phyloP scores from a whole-genome alignment of 2,329 filamentous ascomycete genomes.

The Cytospora piceicola region DNA sequence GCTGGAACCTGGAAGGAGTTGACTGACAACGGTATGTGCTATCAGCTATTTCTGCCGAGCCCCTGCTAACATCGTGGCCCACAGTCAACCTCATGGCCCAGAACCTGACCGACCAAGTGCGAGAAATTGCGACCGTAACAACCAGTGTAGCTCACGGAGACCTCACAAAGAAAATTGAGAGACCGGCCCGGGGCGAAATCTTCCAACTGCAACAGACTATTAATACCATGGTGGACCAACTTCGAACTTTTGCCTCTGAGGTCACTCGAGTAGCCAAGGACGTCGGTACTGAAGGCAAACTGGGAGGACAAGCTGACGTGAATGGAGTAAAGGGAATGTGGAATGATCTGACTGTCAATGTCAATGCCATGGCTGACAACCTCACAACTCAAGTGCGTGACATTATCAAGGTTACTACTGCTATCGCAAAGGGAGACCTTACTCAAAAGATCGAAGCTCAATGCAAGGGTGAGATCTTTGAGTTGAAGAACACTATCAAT shows the following conservation, averaged over 20 bases:
- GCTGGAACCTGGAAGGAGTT: slow-evolving; percentile 98
- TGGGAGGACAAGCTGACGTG: slow-evolving; percentile 82
- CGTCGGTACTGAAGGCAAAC: slow-evolving; percentile 81
- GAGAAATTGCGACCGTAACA: slow-evolving; percentile 83
- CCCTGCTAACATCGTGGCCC: slow-evolving; percentile 35
- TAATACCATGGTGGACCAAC: slow-evolving; percentile 87
- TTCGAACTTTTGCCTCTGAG: slow-evolving; percentile 81
- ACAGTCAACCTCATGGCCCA: slow-evolving; percentile 82
- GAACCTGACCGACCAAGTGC: slow-evolving; percentile 81
- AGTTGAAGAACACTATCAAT: slow-evolving; percentile 98
- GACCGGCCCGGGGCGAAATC: slow-evolving; percentile 80
- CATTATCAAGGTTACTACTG: slow-evolving; percentile 81
- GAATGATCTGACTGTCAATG: slow-evolving; percentile 85
- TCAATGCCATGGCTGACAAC: slow-evolving; percentile 88
- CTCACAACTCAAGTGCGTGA: slow-evolving; percentile 89
- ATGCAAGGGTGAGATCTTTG: slow-evolving; percentile 87
- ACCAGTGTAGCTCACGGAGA: slow-evolving; percentile 83
- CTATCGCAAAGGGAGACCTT: slow-evolving; percentile 81
- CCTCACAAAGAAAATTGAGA: slow-evolving; percentile 81
- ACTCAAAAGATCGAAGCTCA: slow-evolving; percentile 96
- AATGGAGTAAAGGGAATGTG: slow-evolving; percentile 86
- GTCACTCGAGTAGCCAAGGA: slow-evolving; percentile 82
- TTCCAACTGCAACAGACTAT: slow-evolving; percentile 83
- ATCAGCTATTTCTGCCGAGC: slow-evolving; percentile 4
- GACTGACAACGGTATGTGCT: slow-evolving; percentile 72